Base-by-base conservation (phyloP, 306 rosid species). In the Pterocarpus macrocarpus region DNA sequence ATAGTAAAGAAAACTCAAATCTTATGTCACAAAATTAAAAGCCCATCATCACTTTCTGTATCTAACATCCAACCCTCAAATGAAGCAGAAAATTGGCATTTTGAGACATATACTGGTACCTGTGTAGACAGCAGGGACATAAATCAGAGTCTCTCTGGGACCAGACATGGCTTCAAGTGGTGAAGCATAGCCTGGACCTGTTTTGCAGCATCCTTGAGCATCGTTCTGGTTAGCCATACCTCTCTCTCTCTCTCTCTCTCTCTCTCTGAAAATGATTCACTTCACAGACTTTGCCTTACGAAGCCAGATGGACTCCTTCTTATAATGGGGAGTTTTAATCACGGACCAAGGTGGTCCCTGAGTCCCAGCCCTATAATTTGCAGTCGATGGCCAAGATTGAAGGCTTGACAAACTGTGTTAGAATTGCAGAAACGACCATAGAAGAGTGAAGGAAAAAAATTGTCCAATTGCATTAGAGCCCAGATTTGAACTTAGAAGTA, bases 141-240 rank as follows among this genome's bases (percentile, higher is more conserved):
- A 95, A 81, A 95, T 74, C 50, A 95, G 86, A 61, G 87, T 64
- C 56, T 95, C 99, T 85, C 80, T 88, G 10, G 99, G 97, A 82
- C 97, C 99, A 56, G 92, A 74, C 92, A 95, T 91, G 87, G 99
- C 98, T n/a, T 86, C 85, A 11, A 89, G 77, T 0, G 99, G 99
- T 2, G 92, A 55, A 70, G 94, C 93, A 56, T 93, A 95, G 2
- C 99, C 98, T 0, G 99, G 99, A 10, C 99, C 99, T 62, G 69
- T 72, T 66, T 70, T 74, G 85, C 97, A 91, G 86, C 97, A 90
- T 2, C 73, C 83, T 3, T 71, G 49, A 3, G 7, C 65, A 38
- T 75, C 77, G 16, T 39, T 14, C n/a, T 80, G 17, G 12, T 70
- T 38, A 12, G 73, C 73, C 87, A 73, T 73, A 9, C 71, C 9